These are phyloP conservation scores for Colletotrichum sp. DNA, from an alignment of 2,329 filamentous ascomycete genomes.

Conservation along the genomic window DNA sequence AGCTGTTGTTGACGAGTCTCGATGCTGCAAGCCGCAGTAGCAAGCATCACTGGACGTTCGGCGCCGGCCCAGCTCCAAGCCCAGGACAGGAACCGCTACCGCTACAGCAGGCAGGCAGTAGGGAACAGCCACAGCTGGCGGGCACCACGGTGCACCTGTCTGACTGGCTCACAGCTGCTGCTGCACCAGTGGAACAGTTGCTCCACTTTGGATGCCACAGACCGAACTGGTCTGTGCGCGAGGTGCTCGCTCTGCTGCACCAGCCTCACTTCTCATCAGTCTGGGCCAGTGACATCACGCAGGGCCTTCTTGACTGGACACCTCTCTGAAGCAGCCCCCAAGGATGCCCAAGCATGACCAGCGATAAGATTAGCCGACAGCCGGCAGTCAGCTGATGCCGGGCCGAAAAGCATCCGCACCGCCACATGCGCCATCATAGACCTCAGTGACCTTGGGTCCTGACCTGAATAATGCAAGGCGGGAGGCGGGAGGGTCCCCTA, in stretches of 20 bases:
- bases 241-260: background rate
- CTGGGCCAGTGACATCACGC: constrained; percentile 20
- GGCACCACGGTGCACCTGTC: background rate
- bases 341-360: background rate
- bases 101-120: background rate
- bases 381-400: constrained; percentile 1
- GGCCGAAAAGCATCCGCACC: background rate
- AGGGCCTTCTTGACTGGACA: background rate
- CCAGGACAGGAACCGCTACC: background rate
- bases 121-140: background rate
- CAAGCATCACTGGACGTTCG: constrained; percentile 16
- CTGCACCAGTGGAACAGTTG: background rate
- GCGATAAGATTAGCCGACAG: constrained; percentile 4
- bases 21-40: constrained; percentile 7
- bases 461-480: constrained; percentile 10
- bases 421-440: background rate
- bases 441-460: background rate
- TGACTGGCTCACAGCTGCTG: background rate
- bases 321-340: background rate
- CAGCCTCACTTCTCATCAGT: background rate
- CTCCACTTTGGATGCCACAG: background rate
- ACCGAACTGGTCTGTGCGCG: background rate
- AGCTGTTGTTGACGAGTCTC: constrained; percentile 20
- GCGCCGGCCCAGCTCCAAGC: constrained; percentile 14
- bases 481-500: background rate